Conservation (phyloP, 805 yeast genomes). For the Wilhelminamyces savonicus region DNA sequence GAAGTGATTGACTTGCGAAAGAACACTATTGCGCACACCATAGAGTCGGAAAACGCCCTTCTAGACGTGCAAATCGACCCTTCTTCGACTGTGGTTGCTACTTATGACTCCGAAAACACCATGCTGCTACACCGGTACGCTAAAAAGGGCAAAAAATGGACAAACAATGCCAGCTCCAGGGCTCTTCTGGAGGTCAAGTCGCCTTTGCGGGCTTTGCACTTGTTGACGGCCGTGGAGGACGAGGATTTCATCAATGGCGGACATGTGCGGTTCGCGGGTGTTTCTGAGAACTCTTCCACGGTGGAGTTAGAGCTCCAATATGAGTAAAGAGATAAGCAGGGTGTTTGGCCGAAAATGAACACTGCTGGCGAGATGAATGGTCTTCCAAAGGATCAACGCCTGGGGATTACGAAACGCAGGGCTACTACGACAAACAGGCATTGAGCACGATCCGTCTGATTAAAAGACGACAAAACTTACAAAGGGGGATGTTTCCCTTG, state of each 20-base stretch:
- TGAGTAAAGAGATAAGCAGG: too few species aligned
- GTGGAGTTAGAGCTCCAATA: constrained; percentile 6
- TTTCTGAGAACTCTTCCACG: constrained; percentile 8
- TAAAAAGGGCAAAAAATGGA: constrained; percentile 37
- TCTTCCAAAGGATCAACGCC: too few species aligned
- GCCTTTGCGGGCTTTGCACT: constrained; percentile 2
- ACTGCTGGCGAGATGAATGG: too few species aligned
- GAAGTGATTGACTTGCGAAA: constrained; percentile 49
- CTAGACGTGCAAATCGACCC: constrained; percentile 27
- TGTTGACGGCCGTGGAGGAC: constrained; percentile 7
- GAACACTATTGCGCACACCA: constrained; percentile 15
- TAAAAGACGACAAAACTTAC: too few species aligned
- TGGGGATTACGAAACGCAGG: too few species aligned
- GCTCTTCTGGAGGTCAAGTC: too few species aligned
- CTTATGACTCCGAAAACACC: constrained; percentile 9
- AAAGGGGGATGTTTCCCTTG: too few species aligned
- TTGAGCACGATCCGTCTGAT: too few species aligned
- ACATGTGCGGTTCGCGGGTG: constrained; percentile 5
- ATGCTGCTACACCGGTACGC: constrained; percentile 28
- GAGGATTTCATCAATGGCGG: constrained; percentile 5
- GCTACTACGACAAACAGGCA: too few species aligned
- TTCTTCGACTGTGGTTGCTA: constrained; percentile 26
- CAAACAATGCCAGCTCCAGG: too few species aligned
- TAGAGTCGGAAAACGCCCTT: constrained; percentile 15
- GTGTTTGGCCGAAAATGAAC: too few species aligned